Evolutionary conservation across 2,329 filamentous ascomycete species (phyloP), one percentile per base, ranked within the genome.

Genomic region (Aspergillus nomiae): DNA sequence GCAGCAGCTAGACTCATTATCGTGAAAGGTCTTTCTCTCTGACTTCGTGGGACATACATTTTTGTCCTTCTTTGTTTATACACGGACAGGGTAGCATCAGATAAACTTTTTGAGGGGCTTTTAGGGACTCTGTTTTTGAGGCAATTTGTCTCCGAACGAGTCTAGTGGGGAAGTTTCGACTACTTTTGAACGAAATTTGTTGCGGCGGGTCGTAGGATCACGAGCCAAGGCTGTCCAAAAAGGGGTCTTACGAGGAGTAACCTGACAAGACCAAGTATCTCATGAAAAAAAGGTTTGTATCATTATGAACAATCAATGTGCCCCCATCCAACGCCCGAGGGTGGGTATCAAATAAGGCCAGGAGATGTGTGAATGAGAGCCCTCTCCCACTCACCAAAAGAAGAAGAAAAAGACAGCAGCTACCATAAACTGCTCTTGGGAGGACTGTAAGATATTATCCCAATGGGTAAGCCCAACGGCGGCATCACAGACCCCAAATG

Each of bases 401-500:
- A 53, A 34, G 30, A 32, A 12, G 30, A 34, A 53, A n/a, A 34
- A 53, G 30, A 21, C 19, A 11, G 16, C 16, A 21, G 11, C 26
- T 32, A 19, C 26, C 19, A 6, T 51, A 16, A 32, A 48, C 4
- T 12, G 3, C 4, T 36, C 12, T 36, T 36, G 43, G 21, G 26
- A 24, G 14, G 12, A 14, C 7, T 16, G 28, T 21, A 21, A 14
- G 32, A 32, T 41, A 24, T 10, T 32, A 26, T 41, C 34, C 7
- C 50, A 30, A 51, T 51, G n/a, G 3, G 24, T 2, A 24, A 50
- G 24, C 19, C 46, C 24, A 50, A 14, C 12, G 16, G 11, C 28
- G 26, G 16, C 28, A 54, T 34, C 11, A 76, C 43, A 77, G 36
- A 28, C 60, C 59, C 69, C 72, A 78, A 16, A 80, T 72, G 8